Base-by-base conservation (phyloP, 202 grass and related monocot species). In the Panicum virgatum region DNA sequence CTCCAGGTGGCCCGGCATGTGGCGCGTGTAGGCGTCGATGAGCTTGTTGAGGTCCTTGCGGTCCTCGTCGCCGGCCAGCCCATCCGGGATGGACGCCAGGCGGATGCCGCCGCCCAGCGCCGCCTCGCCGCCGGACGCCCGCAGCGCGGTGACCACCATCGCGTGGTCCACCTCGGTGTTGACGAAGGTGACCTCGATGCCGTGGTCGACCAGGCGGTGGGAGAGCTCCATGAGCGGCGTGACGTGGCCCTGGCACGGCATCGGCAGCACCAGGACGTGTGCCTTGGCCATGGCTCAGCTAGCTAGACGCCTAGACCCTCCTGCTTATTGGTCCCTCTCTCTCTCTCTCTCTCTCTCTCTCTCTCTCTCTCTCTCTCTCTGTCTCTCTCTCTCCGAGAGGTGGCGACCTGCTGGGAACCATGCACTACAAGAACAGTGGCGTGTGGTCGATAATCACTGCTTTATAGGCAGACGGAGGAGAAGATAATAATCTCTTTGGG, bases 111-210 rank as follows among this genome's bases (percentile, higher is more conserved):
- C 27, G 39, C 23, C 43, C 27, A 80, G 23, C 14, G 59, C 15
- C 11, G 36, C 67, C 71, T 11, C 14, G 65, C 20, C 8, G 48
- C 15, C 69, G 5, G 44, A 29, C 8, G 45, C 15, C 15, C 36
- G 30, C 48, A 76, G 2, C 29, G 69, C 40, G 0, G 20, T 69
- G 3, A 80, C 38, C 34, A 86, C 18, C 38, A 56, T 50, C 27
- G 51, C n/a, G 51, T 81, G 84, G 62, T 86, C 80, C 5, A 76
- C 44, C 26, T 81, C 78, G 62, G 84, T 76, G 71, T 86, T 86
- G 71, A 86, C 18, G 60, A 80, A 86, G 68, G 84, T 86, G 51
- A 86, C 48, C 70, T 66, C 73, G 77, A 86, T 37, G 18, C 77
- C 84, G 11, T 69, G 46, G 12, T 80, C 84, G 1, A 76, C 60